Evolutionary conservation across 2,329 filamentous ascomycete genomes (phyloP), one percentile per base, ranked within the genome.

Genomic region (Claviceps capensis): DNA sequence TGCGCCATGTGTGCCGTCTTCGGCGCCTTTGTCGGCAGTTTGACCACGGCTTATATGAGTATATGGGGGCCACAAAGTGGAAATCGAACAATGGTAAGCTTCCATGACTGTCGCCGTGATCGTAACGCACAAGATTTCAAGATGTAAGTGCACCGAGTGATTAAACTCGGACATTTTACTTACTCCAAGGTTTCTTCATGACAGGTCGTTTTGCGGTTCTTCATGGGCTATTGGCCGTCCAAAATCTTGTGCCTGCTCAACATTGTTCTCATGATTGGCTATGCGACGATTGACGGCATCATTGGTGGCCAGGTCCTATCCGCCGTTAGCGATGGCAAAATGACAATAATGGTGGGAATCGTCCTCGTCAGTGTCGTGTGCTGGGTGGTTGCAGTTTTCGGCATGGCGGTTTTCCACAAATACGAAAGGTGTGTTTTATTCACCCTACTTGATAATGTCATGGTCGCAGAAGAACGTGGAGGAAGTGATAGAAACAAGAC

Each of bases 231-330:
- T 67, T 82, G 64, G 64, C 64, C 64, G 1, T 57, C 59, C n/a
- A 66, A 66, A 50, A 56, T 66, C 1, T 57, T 62, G 0, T 63
- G 62, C 3, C 51, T 63, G 8, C 60, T 63, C 17, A 62, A 61
- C 48, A 55, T 64, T 75, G 78, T 87, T 62, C 84, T 84, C 50
- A 67, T 83, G 59, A 81, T 89, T 63, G 86, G 86, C 48, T 91
- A 87, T 82, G 83, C 82, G 4, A 75, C 82, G 0, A 82, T 89
- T 57, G 91, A 93, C 62, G 78, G 80, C 51, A 89, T 93, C 56
- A 85, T 91, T 16, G 87, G 86, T 17, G 85, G 85, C 0, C 83
- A 91, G 64, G 75, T 91, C 6, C 75, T 93, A 58, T 75, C 87
- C 52, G 83, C 86, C 0, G 82, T 91, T 46, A 89, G 88, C 62